Evolutionary conservation across 768 basidiomycete species (phyloP), one percentile per base, ranked within the genome.

Genomic region (Leccinum imitatum): DNA sequence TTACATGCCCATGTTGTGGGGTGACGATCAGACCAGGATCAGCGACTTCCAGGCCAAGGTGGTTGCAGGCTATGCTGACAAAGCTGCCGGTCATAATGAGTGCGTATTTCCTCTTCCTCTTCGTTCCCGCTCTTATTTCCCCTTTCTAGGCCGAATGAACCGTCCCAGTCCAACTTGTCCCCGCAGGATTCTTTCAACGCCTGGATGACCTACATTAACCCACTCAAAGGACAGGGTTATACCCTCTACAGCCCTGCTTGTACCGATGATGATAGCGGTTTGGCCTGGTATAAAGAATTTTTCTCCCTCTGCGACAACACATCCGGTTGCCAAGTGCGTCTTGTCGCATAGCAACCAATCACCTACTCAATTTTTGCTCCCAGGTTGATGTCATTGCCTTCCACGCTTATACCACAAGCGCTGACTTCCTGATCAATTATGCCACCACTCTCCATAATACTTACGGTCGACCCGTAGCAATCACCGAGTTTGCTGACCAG

Each of bases 401-500:
- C 54, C 95, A 97, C 70, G 87, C 76, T 71, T 96, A 97, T 71
- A 85, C 82, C 54, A 82, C 76, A 14, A 59, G 75, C 14, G 61
- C 80, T 8, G 41, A 77, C 0, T 70, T 74, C 10, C 76, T 93
- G 68, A 81, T 84, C 56, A n/a, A 58, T 13, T 87, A 86, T 72
- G 71, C 87, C 53, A 65, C 66, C 9, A 64, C 73, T 1, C 81
- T 82, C 66, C 74, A 90, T 67, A 60, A 62, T 44, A 74, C 73
- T 2, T 86, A 83, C 66, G 35, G 59, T 13, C 35, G 59, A 54
- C 66, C 67, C 19, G 69, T 93, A 58, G 80, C 76, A 78, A 70
- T 87, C 59, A 89, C 89, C 4, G 91, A 94, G 68, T 86, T 83
- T 65, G 90, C 89, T 61, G 86, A 84, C 76, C 78, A 85, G 78